Evolutionary conservation across 768 basidiomycete species (phyloP).

Genomic region (Xerocomus brunneocitrinus): DNA sequence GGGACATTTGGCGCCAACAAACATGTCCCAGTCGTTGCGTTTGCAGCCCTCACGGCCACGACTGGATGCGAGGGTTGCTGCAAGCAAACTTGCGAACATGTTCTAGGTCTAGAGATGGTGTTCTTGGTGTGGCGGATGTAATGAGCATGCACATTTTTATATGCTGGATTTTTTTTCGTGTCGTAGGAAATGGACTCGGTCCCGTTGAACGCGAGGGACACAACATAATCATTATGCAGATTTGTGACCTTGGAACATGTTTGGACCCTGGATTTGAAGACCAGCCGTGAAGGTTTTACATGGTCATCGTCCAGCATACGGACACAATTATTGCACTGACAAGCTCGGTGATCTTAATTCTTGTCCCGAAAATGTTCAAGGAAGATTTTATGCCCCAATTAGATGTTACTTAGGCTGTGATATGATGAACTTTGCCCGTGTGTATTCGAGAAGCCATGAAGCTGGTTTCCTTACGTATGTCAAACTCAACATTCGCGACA

Average conservation of each 20-base stretch:
- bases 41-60: slow-evolving; percentile 66
- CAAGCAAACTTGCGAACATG: slow-evolving; percentile 88
- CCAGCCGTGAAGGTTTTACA: too few relatives aligned
- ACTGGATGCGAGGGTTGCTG: slow-evolving; percentile 81
- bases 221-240: not conserved
- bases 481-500: too few relatives aligned
- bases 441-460: too few relatives aligned
- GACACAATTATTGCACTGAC: too few relatives aligned
- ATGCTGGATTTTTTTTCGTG: slow-evolving; percentile 18
- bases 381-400: too few relatives aligned
- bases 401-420: too few relatives aligned
- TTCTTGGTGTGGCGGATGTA: not conserved
- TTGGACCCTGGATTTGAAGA: not conserved
- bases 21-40: slow-evolving; percentile 71
- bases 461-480: too few relatives aligned
- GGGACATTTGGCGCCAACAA: slow-evolving; percentile 52
- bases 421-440: too few relatives aligned
- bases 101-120: slow-evolving; percentile 42
- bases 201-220: not conserved
- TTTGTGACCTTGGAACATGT: not conserved
- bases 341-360: too few relatives aligned
- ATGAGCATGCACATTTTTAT: slow-evolving; percentile 7
- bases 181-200: slow-evolving; percentile 6
- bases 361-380: too few relatives aligned
- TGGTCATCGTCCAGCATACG: too few relatives aligned